Percentiles rank a stretch among this genome's conserved stretches.
These are phyloP conservation scores for Elsinoe necatrix DNA, from an alignment of 2,329 filamentous ascomycete genomes.

Conservation along the genomic window DNA sequence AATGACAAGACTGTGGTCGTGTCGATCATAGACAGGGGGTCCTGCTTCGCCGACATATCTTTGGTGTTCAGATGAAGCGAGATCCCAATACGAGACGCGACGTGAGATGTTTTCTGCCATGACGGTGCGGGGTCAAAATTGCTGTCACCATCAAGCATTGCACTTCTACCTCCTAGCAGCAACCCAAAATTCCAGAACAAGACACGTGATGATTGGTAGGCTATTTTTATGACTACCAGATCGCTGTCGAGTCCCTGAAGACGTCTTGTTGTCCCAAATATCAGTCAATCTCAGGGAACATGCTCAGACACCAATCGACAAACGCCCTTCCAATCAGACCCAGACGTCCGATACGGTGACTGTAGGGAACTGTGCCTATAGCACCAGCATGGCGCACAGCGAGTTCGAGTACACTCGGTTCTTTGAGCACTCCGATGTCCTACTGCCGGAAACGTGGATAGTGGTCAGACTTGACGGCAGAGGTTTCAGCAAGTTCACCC, in stretches of 20 bases:
- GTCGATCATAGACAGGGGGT: constrained; percentile 29
- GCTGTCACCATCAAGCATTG: neutral
- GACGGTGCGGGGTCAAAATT: neutral
- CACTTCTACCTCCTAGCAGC: neutral
- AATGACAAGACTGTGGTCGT: constrained; percentile 48
- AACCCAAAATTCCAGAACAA: neutral
- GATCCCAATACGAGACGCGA: neutral
- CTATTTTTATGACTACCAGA: neutral
- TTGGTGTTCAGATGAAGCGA: neutral
- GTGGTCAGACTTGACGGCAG: constrained; percentile 89
- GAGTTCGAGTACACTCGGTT: constrained; percentile 74
- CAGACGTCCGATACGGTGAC: neutral
- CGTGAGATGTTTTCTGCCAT: neutral
- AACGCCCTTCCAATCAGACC: neutral
- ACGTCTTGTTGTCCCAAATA: neutral
- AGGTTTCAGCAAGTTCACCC: constrained; percentile 86
- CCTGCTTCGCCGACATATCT: neutral
- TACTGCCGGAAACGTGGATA: constrained; percentile 91
- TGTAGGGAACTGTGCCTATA: neutral
- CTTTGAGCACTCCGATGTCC: constrained; percentile 73
- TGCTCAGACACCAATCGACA: neutral
- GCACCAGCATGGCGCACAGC: constrained; percentile 17
- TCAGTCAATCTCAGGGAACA: neutral
- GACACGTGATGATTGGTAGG: neutral
- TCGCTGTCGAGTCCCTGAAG: neutral